Percentiles rank a stretch among this genome's conserved stretches.
phyloP scores from a whole-genome alignment of 805 yeast genomes.

The Dipodascus geniculatus region DNA sequence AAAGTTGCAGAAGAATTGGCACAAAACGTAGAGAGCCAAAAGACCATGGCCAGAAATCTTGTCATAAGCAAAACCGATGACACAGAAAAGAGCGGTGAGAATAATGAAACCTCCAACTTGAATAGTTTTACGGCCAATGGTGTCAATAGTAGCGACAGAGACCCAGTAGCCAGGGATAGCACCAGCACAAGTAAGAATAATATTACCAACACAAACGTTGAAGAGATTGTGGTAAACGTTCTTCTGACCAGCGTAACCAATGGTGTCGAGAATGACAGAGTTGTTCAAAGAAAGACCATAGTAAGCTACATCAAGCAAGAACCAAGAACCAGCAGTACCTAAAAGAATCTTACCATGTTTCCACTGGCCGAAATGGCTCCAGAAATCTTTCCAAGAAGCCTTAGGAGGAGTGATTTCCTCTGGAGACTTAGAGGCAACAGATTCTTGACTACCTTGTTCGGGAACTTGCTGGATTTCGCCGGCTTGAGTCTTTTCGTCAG shows the following conservation, averaged over 20 bases:
- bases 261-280: slow-evolving; percentile 35
- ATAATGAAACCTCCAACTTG: slow-evolving; percentile 45
- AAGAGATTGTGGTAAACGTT: slow-evolving; percentile 48
- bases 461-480: slow-evolving; percentile 22
- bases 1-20: slow-evolving; percentile 55
- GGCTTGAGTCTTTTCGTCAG: slow-evolving; percentile 35
- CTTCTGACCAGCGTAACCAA: slow-evolving; percentile 47
- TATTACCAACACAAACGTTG: slow-evolving; percentile 62
- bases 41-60: slow-evolving; percentile 16
- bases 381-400: slow-evolving; percentile 70
- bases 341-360: slow-evolving; percentile 38
- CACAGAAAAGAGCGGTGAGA: slow-evolving; percentile 42
- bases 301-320: slow-evolving; percentile 50
- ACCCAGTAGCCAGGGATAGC: slow-evolving; percentile 56
- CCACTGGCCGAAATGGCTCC: slow-evolving; percentile 71
- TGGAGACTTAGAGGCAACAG: slow-evolving; percentile 32
- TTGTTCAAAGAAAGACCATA: slow-evolving; percentile 52
- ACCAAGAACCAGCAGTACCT: slow-evolving; percentile 51
- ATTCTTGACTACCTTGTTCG: slow-evolving; percentile 37
- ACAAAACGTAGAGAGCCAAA: slow-evolving; percentile 48
- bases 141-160: slow-evolving; percentile 42
- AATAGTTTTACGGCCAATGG: slow-evolving; percentile 46
- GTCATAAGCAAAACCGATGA: slow-evolving; percentile 45
- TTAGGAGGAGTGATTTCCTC: slow-evolving; percentile 56
- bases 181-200: slow-evolving; percentile 91